Evolutionary conservation across 257 asterid species (phyloP).

Genomic region (Solanum phureja): DNA sequence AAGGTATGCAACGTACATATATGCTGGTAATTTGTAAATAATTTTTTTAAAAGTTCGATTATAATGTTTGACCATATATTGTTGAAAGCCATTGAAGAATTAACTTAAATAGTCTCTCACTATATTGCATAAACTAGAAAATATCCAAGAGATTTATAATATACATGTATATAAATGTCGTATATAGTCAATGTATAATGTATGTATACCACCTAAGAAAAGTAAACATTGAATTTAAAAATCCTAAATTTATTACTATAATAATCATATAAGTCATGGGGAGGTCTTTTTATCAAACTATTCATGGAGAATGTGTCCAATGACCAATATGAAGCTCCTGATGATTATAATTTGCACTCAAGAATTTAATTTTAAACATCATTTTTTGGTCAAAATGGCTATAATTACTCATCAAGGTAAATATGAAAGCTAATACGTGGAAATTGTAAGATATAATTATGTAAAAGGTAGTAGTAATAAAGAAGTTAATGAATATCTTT

Average conservation of each 20-base stretch:
- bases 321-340: not conserved
- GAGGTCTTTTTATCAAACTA: not conserved
- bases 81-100: not conserved
- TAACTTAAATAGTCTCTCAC: too few species aligned
- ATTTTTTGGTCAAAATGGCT: not conserved
- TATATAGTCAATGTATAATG: not conserved
- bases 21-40: not conserved
- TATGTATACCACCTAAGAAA: not conserved
- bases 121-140: not conserved
- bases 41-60: not conserved
- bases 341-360: not conserved
- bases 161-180: not conserved
- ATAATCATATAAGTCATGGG: not conserved
- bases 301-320: not conserved
- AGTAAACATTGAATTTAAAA: not conserved
- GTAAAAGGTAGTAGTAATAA: not conserved
- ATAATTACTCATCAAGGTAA: not conserved
- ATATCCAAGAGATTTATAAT: not conserved
- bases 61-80: too few species aligned
- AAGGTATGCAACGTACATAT: not conserved
- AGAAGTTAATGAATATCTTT: not conserved
- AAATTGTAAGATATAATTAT: not conserved
- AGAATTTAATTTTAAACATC: not conserved
- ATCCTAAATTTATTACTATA: not conserved
- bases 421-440: not conserved